These are phyloP conservation scores for Chaetomium tenue DNA, from an alignment of 495 filamentous ascomycete genomes.

Conservation along the genomic window DNA sequence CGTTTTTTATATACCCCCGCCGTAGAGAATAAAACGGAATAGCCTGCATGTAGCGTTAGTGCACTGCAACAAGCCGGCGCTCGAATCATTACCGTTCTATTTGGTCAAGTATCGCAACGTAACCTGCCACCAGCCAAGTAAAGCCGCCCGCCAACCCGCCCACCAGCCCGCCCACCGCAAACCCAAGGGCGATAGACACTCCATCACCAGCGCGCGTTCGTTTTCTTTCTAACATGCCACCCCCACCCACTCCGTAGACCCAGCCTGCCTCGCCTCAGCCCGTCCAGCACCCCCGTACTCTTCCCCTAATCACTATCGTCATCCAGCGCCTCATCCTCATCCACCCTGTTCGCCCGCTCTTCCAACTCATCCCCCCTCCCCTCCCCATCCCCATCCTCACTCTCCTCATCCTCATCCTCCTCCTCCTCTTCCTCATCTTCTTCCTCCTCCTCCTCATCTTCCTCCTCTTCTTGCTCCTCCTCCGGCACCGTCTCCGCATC, in stretches of 20 bases:
- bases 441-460: conserved; percentile 47
- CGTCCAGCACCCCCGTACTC: neutral
- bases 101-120: neutral
- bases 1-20: neutral
- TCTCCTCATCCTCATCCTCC: conserved; percentile 53
- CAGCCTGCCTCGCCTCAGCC: no score
- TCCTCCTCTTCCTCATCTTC: conserved; percentile 48
- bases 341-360: conserved; percentile 44
- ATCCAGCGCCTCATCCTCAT: conserved; percentile 66
- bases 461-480: conserved; percentile 53
- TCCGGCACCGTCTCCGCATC: conserved; percentile 55
- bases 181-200: neutral
- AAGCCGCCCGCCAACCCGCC: no score
- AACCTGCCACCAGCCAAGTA: neutral
- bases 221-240: neutral
- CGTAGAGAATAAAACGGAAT: neutral
- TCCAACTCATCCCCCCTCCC: conserved; percentile 46
- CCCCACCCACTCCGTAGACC: neutral
- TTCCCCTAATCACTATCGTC: conserved; percentile 52
- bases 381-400: conserved; percentile 57
- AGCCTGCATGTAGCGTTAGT: neutral
- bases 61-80: neutral
- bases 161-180: no score
- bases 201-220: neutral
- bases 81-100: neutral